Base-by-base conservation (phyloP, 1,284 basidiomycete genomes). In the Lentinula novae-zelandiae region DNA sequence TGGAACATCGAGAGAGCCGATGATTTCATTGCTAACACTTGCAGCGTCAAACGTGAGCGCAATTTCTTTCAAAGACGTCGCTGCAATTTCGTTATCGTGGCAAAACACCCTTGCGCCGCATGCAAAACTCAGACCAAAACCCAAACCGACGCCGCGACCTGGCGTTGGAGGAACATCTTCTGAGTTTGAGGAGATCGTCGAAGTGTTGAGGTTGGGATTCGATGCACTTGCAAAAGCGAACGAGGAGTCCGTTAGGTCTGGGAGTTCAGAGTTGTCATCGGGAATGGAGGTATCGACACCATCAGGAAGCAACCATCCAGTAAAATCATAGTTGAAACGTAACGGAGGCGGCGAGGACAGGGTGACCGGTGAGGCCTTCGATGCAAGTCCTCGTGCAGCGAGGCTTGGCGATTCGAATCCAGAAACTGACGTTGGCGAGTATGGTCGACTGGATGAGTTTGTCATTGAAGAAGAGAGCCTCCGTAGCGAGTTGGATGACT, bases 271-370 rank as follows among this genome's bases (percentile, higher is more conserved):
- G 9, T 56, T 31, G 8, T 33, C 54, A 4, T 44, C 42, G 17
- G 40, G 39, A 20, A 56, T 46, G 3, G 54, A 56, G 7, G 54
- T 56, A 34, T 56, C 54, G 5, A 44, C 17, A 12, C 54, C 40
- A n/a, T 33, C 54, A 34, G 54, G 54, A 9, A 56, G 42, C 6
- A 56, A 15, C 54, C 54, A 56, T 31, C n/a, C 54, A 20, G 40
- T 34, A 7, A 44, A 56, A 9, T 46, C 27, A 27, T 17, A 20
- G 27, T 31, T 33, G 53, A 55, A 44, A 7, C 27, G 12, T 27
- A 46, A n/a, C 27, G 42, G 54, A 46, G 54, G 54, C 22, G 53
- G 53, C 9, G 54, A 44, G 40, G 42, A 56, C 17, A 36, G 39
- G 4, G 54, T 40, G 7, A 27, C 27, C 27, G 15, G 15, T 38